These are phyloP conservation scores for Cercospora sesami DNA, from an alignment of 2,329 filamentous ascomycete genomes.

Conservation along the genomic window DNA sequence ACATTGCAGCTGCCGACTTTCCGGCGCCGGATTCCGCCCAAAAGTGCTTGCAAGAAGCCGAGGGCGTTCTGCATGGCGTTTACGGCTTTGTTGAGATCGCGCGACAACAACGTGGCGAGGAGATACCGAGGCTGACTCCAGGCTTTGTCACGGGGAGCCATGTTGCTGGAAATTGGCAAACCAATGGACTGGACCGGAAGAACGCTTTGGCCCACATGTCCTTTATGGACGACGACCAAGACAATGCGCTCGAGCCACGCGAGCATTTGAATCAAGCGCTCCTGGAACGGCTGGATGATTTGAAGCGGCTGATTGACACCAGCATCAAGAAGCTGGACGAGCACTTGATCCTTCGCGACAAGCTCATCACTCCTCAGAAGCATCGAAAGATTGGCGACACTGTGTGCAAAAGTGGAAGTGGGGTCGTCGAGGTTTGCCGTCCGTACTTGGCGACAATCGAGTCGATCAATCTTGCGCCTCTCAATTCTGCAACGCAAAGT, in stretches of 20 bases:
- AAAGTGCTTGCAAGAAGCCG: conserved; percentile 96
- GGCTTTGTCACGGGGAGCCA: conserved; percentile 88
- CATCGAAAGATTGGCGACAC: conserved; percentile 81
- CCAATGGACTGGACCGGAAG: conserved; percentile 62
- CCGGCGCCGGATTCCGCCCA: conserved; percentile 89
- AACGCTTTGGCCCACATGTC: conserved; percentile 65
- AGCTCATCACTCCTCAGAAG: conserved; percentile 73
- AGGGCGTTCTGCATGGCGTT: conserved; percentile 89
- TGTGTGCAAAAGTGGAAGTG: conserved; percentile 74
- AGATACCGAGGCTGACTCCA: conserved; percentile 87
- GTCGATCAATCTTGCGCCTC: conserved; percentile 80
- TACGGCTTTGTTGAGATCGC: conserved; percentile 97
- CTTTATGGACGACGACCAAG: conserved; percentile 84
- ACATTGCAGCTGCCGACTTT: conserved; percentile 95
- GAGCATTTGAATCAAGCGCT: conserved; percentile 73
- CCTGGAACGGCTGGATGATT: conserved; percentile 79
- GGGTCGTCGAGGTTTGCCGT: conserved; percentile 83
- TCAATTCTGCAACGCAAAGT: conserved; percentile 76
- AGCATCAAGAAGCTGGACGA: conserved; percentile 86
- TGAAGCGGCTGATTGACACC: conserved; percentile 80
- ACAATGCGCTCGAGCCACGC: conserved; percentile 69
- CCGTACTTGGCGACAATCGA: conserved; percentile 89
- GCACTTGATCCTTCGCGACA: conserved; percentile 73
- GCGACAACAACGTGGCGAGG: conserved; percentile 86
- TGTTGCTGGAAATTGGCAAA: conserved; percentile 83